Base-by-base conservation (phyloP, 177 flowering plant genomes). In the Vitis hybrid region DNA sequence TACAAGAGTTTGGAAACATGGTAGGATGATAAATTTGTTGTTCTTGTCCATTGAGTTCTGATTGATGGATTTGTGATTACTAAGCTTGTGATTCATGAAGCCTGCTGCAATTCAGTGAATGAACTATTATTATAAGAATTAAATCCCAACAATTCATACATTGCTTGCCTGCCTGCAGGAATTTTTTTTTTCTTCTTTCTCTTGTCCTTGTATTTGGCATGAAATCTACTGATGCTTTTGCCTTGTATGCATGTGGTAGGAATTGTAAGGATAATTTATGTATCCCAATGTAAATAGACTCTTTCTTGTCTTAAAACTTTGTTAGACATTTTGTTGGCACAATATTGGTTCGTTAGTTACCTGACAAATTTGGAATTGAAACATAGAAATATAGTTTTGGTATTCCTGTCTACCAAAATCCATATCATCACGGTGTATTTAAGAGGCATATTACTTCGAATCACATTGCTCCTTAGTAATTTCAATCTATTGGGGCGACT, bases 1-100 rank as follows among this genome's bases (percentile, higher is more conserved):
- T 27, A 55, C 76, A 82, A 84, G 72, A 80, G 74, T 70, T 65
- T 82, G 67, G 81, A 80, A 46, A 65, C 66, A 15, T 51, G 85
- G 95, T 89, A 80, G 21, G 74, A 11, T 49, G 65, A 71, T 17
- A 54, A 52, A 21, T 64, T 13, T 57, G 5, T 68, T 17, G 9
- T 11, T n/a, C 15, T 58, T 61, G 49, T 17, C 13, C 18, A 11
- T 61, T 24, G 15, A 41, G 48, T 18, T 58, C 4, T 3, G 49
- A 61, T 48, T 10, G 11, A 10, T 61, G 18, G 10, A 21, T 41
- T 11, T 3, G 24, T 46, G 24, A 57, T 21, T 68, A 2, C 10
- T 13, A 24, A 24, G 13, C 21, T 61, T 48, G 2, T 60, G 27
- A 55, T 14, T 24, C 13, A 9, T 21, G 11, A 58, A 58, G 3